Evolutionary conservation across 2,329 filamentous ascomycete genomes (phyloP).

Genomic region (Xylariaceae sp.): DNA sequence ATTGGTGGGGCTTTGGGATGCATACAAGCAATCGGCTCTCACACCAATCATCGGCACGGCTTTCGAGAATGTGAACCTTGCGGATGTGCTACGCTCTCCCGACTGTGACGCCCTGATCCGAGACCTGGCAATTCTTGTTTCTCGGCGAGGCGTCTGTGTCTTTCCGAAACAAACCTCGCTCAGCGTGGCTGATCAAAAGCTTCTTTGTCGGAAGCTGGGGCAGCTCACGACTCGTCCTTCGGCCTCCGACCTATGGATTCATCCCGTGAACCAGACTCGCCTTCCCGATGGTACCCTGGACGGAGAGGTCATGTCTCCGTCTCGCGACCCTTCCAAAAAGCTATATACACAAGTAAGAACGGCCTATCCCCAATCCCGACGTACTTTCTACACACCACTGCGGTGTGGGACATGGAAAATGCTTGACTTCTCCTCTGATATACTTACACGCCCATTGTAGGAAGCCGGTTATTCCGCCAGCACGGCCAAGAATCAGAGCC

Average conservation of each 20-base stretch:
- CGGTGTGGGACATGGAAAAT: too few relatives aligned
- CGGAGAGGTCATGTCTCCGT: too few relatives aligned
- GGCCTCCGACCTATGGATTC: slow-evolving; percentile 53
- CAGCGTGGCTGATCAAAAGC: slow-evolving; percentile 59
- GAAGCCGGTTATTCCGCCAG: too few relatives aligned
- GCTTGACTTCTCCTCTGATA: too few relatives aligned
- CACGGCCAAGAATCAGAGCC: slow-evolving; percentile 37
- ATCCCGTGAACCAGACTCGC: slow-evolving; percentile 39
- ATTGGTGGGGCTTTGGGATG: slow-evolving; percentile 45
- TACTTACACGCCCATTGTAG: too few relatives aligned
- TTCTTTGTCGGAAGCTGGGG: slow-evolving; percentile 56
- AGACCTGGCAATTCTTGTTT: slow-evolving; percentile 63
- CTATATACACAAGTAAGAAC: too few relatives aligned
- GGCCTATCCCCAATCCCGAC: too few relatives aligned
- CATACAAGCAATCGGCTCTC: slow-evolving; percentile 50
- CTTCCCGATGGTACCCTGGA: too few relatives aligned
- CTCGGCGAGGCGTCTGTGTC: slow-evolving; percentile 63
- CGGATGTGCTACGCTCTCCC: slow-evolving; percentile 54
- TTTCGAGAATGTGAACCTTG: slow-evolving; percentile 52
- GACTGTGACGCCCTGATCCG: slow-evolving; percentile 59
- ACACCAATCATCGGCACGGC: slow-evolving; percentile 60
- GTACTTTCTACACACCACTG: too few relatives aligned
- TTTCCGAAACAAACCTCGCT: slow-evolving; percentile 60
- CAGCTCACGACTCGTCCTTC: slow-evolving; percentile 52
- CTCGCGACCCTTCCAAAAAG: too few relatives aligned